Conservation (phyloP, 108 stramenopile genomes). For the Nitzschia putrida region DNA sequence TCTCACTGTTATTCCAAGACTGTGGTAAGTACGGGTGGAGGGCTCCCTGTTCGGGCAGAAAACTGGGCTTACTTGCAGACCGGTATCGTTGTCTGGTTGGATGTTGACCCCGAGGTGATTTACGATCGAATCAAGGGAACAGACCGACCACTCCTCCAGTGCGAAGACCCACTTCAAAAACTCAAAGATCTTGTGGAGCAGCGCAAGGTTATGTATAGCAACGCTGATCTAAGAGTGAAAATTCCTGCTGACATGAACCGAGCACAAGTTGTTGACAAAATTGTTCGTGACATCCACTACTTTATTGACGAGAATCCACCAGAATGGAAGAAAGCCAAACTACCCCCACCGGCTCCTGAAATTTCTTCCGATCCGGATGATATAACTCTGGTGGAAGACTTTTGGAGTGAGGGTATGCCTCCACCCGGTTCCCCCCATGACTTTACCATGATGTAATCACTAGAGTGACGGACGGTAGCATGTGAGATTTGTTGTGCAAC, state of each 20-base stretch:
- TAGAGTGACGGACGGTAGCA: background rate
- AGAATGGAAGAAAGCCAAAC: slow-evolving; percentile 74
- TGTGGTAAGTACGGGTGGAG: slow-evolving; percentile 86
- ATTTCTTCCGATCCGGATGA: no score
- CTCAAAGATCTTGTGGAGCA: slow-evolving; percentile 62
- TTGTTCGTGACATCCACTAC: slow-evolving; percentile 71
- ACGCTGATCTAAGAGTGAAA: slow-evolving; percentile 81
- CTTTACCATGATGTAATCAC: no score
- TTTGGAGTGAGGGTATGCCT: no score
- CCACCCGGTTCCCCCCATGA: no score
- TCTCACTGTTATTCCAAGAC: slow-evolving; percentile 85
- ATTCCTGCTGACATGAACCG: slow-evolving; percentile 58
- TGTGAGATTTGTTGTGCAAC: background rate
- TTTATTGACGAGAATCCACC: slow-evolving; percentile 94
- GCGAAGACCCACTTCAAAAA: slow-evolving; percentile 68
- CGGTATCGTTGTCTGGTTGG: slow-evolving; percentile 91
- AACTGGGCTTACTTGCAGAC: slow-evolving; percentile 94
- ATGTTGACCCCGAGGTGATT: slow-evolving; percentile 79
- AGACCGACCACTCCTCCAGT: slow-evolving; percentile 84
- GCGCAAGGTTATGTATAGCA: slow-evolving; percentile 65
- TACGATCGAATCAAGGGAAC: slow-evolving; percentile 71
- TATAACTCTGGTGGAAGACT: no score
- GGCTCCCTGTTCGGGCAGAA: slow-evolving; percentile 59
- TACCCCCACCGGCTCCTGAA: no score
- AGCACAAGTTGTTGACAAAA: slow-evolving; percentile 48